Conservation (phyloP, 257 asterid genomes). For the Lycium ferocissimum region DNA sequence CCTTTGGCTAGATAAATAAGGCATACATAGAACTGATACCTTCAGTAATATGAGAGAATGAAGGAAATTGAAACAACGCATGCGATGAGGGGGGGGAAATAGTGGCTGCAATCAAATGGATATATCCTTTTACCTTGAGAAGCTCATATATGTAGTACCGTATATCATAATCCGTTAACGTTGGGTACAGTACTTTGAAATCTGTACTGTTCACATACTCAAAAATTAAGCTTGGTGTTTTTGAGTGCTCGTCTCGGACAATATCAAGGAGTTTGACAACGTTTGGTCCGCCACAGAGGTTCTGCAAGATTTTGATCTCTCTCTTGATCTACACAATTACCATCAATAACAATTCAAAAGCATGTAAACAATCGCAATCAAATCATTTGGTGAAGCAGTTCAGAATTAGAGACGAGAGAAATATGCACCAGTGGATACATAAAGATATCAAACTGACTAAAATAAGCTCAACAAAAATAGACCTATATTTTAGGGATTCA, state of each 20-base stretch:
- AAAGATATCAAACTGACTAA: not conserved
- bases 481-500: not conserved
- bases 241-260: conserved; percentile 80
- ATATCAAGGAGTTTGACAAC: conserved; percentile 75
- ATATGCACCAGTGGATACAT: not conserved
- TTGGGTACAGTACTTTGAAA: conserved; percentile 79
- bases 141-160: conserved; percentile 86
- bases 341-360: conserved; percentile 29
- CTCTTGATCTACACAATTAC: conserved; percentile 63
- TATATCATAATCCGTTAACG: conserved; percentile 78
- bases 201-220: conserved; percentile 84
- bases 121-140: conserved; percentile 62
- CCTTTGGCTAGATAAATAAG: not conserved
- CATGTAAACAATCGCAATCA: not conserved
- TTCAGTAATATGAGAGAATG: not conserved
- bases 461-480: not conserved
- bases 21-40: conserved; percentile 5
- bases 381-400: conserved; percentile 2
- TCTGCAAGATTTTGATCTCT: conserved; percentile 80
- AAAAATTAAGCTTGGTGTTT: conserved; percentile 83
- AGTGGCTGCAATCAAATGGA: not conserved
- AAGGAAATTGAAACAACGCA: not conserved
- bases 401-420: not conserved
- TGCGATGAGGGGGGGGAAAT: not conserved
- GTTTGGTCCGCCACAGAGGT: conserved; percentile 77